Percentiles rank a stretch among this genome's conserved stretches.
These are phyloP conservation scores for Xylaria sp. DNA, from an alignment of 2,329 filamentous ascomycete genomes.

Conservation along the genomic window DNA sequence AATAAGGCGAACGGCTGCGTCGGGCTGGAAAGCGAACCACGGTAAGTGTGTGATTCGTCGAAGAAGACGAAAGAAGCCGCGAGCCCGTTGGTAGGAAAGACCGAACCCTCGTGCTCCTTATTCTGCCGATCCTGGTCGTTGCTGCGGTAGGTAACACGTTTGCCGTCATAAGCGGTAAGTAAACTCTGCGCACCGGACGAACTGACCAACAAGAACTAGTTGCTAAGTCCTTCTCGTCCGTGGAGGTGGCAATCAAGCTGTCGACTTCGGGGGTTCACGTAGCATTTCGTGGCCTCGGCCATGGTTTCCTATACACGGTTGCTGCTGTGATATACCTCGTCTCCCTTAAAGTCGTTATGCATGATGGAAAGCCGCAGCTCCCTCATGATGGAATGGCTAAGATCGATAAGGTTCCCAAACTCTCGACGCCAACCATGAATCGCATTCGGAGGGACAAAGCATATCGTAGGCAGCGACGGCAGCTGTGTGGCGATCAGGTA, in stretches of 20 bases:
- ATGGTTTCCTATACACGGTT: background rate
- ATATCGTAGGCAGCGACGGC: background rate
- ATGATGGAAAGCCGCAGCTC: background rate
- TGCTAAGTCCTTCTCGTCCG: conserved; percentile 1
- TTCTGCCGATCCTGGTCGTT: no score
- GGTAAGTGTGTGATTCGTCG: conserved; percentile 3
- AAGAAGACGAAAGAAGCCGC: conserved; percentile 4
- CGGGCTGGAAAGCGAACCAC: background rate
- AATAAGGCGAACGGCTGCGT: conserved; percentile 1
- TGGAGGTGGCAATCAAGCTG: background rate
- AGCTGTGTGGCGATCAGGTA: background rate
- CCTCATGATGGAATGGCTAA: background rate
- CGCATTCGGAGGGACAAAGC: background rate
- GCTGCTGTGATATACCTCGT: background rate
- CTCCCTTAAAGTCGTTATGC: conserved; percentile 2
- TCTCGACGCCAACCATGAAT: background rate
- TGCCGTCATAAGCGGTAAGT: background rate
- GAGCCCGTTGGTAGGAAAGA: conserved; percentile 4
- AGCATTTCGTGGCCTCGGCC: background rate
- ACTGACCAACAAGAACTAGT: conserved; percentile 1
- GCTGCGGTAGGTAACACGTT: background rate
- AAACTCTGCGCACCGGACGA: background rate
- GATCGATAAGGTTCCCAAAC: conserved; percentile 1
- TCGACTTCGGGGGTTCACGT: background rate
- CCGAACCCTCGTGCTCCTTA: background rate